Conservation (phyloP, 257 asterid species). For the Ophiorrhiza pumila region DNA sequence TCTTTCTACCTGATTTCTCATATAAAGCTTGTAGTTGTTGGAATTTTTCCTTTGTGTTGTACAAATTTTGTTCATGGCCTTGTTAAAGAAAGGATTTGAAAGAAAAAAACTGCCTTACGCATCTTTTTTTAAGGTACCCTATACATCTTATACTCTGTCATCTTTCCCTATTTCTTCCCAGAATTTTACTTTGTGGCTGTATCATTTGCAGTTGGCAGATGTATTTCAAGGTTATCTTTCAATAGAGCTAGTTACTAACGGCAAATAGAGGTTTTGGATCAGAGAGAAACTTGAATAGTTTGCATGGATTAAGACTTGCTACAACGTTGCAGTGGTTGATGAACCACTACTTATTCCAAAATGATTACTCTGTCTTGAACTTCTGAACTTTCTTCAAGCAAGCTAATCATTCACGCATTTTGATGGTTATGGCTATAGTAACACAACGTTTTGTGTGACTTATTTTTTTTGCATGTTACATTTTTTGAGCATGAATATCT, state of each 20-base stretch:
- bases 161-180: background rate
- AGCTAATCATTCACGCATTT: background rate
- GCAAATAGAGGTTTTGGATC: no score
- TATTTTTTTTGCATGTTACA: background rate
- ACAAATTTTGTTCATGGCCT: background rate
- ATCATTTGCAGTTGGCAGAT: background rate
- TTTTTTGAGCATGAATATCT: background rate
- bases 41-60: background rate
- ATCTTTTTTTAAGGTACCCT: background rate
- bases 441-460: no score
- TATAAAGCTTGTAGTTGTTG: background rate
- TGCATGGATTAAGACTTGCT: no score
- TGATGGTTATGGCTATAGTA: no score
- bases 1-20: background rate
- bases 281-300: no score
- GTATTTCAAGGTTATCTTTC: no score
- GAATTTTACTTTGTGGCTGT: background rate
- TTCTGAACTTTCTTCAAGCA: no score
- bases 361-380: no score
- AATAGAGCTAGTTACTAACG: no score
- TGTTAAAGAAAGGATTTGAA: background rate
- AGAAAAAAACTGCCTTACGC: background rate
- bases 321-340: no score
- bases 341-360: no score
- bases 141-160: background rate